These are phyloP conservation scores for Arthrobotrys conoides DNA, from an alignment of 2,329 filamentous ascomycete species.

Conservation along the genomic window DNA sequence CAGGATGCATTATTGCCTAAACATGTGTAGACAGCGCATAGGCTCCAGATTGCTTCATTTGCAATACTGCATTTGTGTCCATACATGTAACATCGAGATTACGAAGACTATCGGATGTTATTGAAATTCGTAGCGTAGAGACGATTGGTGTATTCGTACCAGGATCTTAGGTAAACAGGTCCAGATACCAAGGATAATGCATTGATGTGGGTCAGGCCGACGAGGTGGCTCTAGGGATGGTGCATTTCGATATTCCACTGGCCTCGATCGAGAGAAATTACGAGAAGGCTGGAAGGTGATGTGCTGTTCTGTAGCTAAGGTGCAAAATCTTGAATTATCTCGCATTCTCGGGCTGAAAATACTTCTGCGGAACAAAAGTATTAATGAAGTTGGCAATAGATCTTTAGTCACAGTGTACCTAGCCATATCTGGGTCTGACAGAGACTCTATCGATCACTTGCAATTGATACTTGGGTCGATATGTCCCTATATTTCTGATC, in stretches of 20 bases:
- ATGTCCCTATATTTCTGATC: no score
- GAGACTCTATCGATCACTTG: not conserved
- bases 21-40: conserved; percentile 32
- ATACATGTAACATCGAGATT: conserved; percentile 16
- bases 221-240: not conserved
- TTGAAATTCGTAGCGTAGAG: not conserved
- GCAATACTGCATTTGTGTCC: conserved; percentile 13
- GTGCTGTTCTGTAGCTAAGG: no score
- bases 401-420: not conserved
- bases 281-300: not conserved
- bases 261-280: no score
- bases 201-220: conserved; percentile 10
- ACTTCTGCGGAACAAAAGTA: no score
- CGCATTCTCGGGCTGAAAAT: not conserved
- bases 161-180: not conserved
- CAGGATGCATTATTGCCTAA: conserved; percentile 27
- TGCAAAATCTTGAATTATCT: not conserved
- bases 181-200: not conserved
- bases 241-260: not conserved
- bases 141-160: not conserved
- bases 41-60: conserved; percentile 3
- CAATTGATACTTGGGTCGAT: no score
- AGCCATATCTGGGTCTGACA: no score
- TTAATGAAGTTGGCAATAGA: no score
- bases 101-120: not conserved